Evolutionary conservation across 2,329 filamentous ascomycete genomes (phyloP), one percentile per base, ranked within the genome.

Genomic region (Microdochium trichocladiopsis): DNA sequence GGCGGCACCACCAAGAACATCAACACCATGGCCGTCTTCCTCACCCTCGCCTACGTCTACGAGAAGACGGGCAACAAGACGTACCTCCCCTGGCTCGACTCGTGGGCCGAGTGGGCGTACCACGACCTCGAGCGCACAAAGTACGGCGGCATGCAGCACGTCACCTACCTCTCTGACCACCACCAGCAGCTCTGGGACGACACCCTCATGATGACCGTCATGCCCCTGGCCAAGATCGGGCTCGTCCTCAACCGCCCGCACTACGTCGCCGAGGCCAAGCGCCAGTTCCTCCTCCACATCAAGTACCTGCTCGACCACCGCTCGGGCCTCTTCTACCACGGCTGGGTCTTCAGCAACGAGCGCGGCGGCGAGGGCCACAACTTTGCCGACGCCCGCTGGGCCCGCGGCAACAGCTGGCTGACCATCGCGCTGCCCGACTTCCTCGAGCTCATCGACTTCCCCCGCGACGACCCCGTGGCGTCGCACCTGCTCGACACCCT

Each of bases 381-480:
- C 64, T 83, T 83, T 58, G 80, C 80, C 0, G 65, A 72, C 49
- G 80, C 80, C 1, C 65, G 76, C 9, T 84, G 80, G 80, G 80
- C 77, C 1, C 67, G 80, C 24, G 80, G 80, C 18, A 89, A 89
- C 63, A 78, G 76, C 55, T 93, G 88, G 88, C 64, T 93, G 48
- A 92, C 88, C 0, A 92, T 93, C 55, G 88, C 83, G n/a, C 88
- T 92, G 51, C 88, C 88, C 1, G 88, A 93, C 61, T 87, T 92
- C 58, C 76, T 93, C 52, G 88, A 92, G 64, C 66, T 93, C 50
- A 70, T 92, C 37, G 78, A 85, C 37, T 69, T 90, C 24, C 69
- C 76, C 2, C 65, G 72, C 2, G 80, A 86, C 54, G 86, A 90
- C 58, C 78, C 85, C 0, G 72, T 90, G 24, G 76, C 83, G 11